A percentile compares a stretch with the other conserved stretches of the same genome.
Evolutionary conservation across 108 stramenopile genomes (phyloP).

Genomic region (Fistulifera pelliculosa): DNA sequence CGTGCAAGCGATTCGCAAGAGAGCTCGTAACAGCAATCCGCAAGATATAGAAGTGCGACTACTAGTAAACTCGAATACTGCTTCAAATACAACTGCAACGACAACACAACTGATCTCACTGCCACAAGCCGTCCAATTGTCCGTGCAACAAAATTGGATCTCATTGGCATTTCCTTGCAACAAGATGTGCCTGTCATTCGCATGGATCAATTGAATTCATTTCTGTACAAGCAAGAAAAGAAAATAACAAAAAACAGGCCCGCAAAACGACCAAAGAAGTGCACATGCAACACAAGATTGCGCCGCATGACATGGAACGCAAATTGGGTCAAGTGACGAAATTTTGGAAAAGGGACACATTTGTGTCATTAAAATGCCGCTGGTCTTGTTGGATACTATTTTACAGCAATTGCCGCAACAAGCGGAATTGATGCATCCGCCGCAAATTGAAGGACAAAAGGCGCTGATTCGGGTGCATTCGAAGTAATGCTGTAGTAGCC

Average conservation of each 20-base stretch:
- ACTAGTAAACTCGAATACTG: no score
- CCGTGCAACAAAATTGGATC: slow-evolving; percentile 3
- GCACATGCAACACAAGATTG: not conserved
- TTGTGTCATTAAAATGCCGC: not conserved
- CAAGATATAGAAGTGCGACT: no score
- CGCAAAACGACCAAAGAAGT: not conserved
- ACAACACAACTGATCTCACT: not conserved
- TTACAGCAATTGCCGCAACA: no score
- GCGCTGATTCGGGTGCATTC: no score
- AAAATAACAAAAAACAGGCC: no score
- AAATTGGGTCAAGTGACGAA: slow-evolving; percentile 1
- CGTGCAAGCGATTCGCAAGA: no score
- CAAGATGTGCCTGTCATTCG: slow-evolving; percentile 8
- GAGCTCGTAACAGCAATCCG: no score
- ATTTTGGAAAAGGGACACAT: slow-evolving; percentile 8
- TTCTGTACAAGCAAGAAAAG: slow-evolving; percentile 8
- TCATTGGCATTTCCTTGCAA: slow-evolving; percentile 7
- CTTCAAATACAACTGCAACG: no score
- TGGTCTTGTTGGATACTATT: no score
- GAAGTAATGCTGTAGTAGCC: no score
- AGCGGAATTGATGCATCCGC: no score
- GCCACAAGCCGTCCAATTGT: slow-evolving; percentile 3
- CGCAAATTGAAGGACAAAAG: no score
- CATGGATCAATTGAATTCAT: not conserved
- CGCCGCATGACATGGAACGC: slow-evolving; percentile 1